These are phyloP conservation scores for Sclerotinia trifoliorum DNA, from an alignment of 2,329 filamentous ascomycete species.

Conservation along the genomic window DNA sequence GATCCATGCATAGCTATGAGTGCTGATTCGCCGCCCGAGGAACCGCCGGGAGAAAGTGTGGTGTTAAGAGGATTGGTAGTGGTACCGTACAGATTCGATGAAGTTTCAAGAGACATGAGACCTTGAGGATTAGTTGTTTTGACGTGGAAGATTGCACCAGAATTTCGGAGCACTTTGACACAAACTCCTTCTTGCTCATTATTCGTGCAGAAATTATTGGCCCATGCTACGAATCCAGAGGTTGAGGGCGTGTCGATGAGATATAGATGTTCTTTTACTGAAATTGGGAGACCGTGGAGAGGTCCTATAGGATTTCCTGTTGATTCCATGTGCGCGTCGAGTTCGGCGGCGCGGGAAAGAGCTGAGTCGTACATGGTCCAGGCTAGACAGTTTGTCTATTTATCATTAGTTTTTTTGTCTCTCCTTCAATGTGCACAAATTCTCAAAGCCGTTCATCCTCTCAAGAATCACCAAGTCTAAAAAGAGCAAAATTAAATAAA, in stretches of 20 bases:
- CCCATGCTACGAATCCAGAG: conserved; percentile 48
- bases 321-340: conserved; percentile 46
- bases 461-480: no score
- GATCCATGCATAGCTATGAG: conserved; percentile 51
- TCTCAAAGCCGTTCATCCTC: no score
- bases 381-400: conserved; percentile 43
- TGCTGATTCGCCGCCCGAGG: conserved; percentile 60
- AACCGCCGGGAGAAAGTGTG: conserved; percentile 57
- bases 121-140: conserved; percentile 55
- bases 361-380: conserved; percentile 52
- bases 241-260: conserved; percentile 40
- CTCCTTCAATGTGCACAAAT: conserved; percentile 28
- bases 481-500: no score
- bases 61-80: conserved; percentile 57
- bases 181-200: conserved; percentile 48
- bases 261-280: conserved; percentile 56
- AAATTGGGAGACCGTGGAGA: conserved; percentile 59
- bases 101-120: conserved; percentile 47
- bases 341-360: conserved; percentile 43
- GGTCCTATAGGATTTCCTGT: conserved; percentile 52
- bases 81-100: conserved; percentile 43
- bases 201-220: conserved; percentile 41
- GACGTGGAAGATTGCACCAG: conserved; percentile 52
- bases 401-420: background rate
- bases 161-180: conserved; percentile 46